Base-by-base conservation (phyloP, 2,329 filamentous ascomycete species). In the Exserohilum rostratum region DNA sequence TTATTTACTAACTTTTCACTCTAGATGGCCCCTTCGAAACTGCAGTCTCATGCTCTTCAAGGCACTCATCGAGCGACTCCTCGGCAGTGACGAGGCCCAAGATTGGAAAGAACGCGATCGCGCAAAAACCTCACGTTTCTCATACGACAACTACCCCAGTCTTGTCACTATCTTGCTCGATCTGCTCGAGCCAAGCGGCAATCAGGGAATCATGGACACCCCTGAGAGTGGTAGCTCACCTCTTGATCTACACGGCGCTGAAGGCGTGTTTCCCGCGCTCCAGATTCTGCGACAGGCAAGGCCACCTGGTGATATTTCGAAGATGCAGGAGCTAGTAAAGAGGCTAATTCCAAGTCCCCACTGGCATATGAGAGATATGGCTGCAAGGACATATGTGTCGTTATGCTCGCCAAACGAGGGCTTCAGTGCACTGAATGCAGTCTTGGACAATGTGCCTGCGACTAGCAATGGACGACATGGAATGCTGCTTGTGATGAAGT, bases 11-110 rank as follows among this genome's bases (percentile, higher is more conserved):
- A 58, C 15, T 39, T n/a, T 3, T 27, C 57, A 7, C 12, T 18
- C 10, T 57, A 90, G 87, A 18, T 99, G 95, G 95, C 91, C 93
- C 0, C 92, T 99, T 52, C 88, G 93, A 1, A 99, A 99, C 72
- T 97, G 92, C 63, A 92, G 92, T 2, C 78, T 98, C 30, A 89
- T 98, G 77, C 85, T 99, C 6, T 87, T 98, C 61, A 87, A 93
- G 50, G 91, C 91, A 58, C 80, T 97, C 5, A 90, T 96, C 47
- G 90, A 95, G 69, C 84, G 85, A 58, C 78, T 96, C 1, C 85
- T 95, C 25, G 90, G 90, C 13, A 90, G 87, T 0, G 87, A 86
- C 50, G 88, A 91, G 53, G 73, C 77, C 6, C 77, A 80, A 54
- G 74, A 91, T 80, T 79, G 92, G 76, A 72, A 84, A 75, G 79